These are phyloP conservation scores for Sungouiozyma ichnusensis DNA, from an alignment of 805 yeast species.

Conservation along the genomic window DNA sequence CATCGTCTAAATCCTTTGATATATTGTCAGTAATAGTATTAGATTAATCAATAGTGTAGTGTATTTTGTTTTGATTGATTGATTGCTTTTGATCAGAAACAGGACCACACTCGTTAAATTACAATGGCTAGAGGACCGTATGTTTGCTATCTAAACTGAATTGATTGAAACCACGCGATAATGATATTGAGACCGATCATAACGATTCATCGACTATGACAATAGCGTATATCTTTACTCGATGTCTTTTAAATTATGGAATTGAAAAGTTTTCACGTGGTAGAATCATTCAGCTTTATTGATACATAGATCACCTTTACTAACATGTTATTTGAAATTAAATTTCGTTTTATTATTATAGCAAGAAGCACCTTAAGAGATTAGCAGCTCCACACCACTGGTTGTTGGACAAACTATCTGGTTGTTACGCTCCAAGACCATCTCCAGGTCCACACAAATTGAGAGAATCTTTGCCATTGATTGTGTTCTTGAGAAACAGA, in stretches of 20 bases:
- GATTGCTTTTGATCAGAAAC: not conserved
- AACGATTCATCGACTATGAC: too few relatives aligned
- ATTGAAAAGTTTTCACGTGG: too few relatives aligned
- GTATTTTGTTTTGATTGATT: not conserved
- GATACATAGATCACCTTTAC: not conserved
- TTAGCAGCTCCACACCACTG: slow-evolving; percentile 99
- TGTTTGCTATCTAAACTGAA: slow-evolving; percentile 23
- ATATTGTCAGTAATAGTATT: not conserved
- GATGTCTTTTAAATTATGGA: too few relatives aligned
- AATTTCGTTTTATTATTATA: not conserved
- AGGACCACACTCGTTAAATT: slow-evolving; percentile 6
- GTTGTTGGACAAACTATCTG: slow-evolving; percentile 99
- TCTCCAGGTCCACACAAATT: slow-evolving; percentile 99
- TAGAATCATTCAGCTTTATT: not conserved
- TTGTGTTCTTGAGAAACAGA: slow-evolving; percentile 96
- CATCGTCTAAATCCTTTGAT: not conserved
- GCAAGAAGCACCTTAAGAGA: slow-evolving; percentile 97
- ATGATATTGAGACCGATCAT: too few relatives aligned
- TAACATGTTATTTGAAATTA: not conserved
- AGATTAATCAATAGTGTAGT: not conserved
- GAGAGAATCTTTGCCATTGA: slow-evolving; percentile 95
- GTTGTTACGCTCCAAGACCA: slow-evolving; percentile 99
- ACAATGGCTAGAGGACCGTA: slow-evolving; percentile 76
- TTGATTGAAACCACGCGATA: too few relatives aligned
- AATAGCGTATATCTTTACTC: too few relatives aligned